These are phyloP conservation scores for Selenicereus undatus DNA, from an alignment of 148 eudicot genomes.

Conservation along the genomic window DNA sequence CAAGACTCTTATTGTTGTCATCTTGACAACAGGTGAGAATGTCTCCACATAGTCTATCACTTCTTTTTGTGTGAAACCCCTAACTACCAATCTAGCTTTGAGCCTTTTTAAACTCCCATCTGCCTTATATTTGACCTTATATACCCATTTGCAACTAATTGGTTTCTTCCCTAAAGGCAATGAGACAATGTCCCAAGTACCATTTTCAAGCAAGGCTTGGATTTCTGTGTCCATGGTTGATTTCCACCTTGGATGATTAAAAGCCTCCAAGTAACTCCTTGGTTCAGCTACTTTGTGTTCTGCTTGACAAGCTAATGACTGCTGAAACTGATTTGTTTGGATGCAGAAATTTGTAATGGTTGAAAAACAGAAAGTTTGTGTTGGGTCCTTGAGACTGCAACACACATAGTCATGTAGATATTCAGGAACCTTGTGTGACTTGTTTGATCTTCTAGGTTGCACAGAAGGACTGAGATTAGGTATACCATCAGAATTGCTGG, in stretches of 20 bases:
- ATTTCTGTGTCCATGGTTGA: background rate
- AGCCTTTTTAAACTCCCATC: background rate
- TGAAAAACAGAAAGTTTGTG: too few relatives aligned
- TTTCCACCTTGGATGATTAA: background rate
- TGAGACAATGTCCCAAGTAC: background rate
- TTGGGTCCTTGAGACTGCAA: too few relatives aligned
- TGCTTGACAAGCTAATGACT: too few relatives aligned
- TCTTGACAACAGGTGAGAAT: background rate
- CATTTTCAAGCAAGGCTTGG: background rate
- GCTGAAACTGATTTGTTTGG: too few relatives aligned
- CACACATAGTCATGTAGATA: too few relatives aligned
- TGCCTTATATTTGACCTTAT: background rate
- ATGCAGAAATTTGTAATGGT: too few relatives aligned
- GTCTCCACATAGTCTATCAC: background rate
- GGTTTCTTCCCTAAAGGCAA: background rate
- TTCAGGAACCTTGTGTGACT: too few relatives aligned
- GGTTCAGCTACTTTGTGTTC: background rate
- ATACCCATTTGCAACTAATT: conserved; percentile 7
- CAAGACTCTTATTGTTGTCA: background rate
- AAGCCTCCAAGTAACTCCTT: background rate
- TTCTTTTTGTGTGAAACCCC: too few relatives aligned
- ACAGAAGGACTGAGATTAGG: too few relatives aligned
- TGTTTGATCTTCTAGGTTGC: too few relatives aligned
- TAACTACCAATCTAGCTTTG: background rate
- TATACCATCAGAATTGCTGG: too few relatives aligned